These are phyloP conservation scores for Picea glauca DNA, from an alignment of 75 land plant genomes.

Conservation along the genomic window DNA sequence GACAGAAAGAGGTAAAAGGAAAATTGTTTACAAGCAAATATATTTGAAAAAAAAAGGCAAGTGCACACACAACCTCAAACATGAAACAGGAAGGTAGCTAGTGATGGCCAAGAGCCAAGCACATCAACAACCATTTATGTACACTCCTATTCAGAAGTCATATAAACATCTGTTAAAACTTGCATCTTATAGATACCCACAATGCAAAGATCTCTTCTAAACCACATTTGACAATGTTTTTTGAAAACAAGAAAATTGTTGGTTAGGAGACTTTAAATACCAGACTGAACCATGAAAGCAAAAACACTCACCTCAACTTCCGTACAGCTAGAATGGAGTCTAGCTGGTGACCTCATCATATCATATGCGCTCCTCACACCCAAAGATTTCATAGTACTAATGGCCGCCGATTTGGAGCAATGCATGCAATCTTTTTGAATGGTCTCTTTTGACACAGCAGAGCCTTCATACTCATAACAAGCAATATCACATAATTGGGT, in stretches of 20 bases:
- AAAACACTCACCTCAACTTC: neutral
- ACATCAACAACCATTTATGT: neutral
- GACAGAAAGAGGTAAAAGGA: no score
- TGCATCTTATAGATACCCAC: neutral
- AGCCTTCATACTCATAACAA: neutral
- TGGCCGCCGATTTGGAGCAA: neutral
- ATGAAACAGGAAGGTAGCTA: no score
- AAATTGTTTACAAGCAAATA: no score
- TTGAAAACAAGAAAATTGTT: neutral
- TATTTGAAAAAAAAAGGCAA: no score
- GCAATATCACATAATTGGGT: neutral
- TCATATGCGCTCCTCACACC: neutral
- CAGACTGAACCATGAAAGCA: neutral
- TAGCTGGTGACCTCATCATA: neutral
- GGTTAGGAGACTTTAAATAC: neutral
- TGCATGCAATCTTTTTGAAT: neutral
- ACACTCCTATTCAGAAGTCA: no score
- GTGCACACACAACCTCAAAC: no score
- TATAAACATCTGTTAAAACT: no score
- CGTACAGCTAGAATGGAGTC: neutral
- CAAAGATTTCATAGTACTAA: neutral
- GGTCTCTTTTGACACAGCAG: neutral
- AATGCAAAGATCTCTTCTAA: neutral
- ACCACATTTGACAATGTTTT: neutral
- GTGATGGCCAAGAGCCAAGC: neutral